phyloP scores from a whole-genome alignment of 805 yeast genomes.

The Zygotorulaspora sp. region DNA sequence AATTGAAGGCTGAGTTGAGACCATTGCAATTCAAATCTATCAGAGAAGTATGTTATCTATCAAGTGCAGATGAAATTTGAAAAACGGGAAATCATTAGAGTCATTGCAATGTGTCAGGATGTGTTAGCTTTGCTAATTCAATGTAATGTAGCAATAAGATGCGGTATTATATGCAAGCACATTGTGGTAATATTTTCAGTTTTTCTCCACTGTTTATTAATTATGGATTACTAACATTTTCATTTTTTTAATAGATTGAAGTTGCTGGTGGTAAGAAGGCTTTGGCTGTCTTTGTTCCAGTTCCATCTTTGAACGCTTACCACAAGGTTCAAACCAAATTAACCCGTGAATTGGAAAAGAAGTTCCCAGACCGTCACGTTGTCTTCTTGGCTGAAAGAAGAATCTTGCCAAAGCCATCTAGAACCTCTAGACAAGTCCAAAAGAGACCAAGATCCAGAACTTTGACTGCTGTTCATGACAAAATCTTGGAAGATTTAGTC shows the following conservation, averaged over 20 bases:
- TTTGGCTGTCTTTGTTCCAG: constrained; percentile 96
- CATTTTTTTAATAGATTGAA: constrained; percentile 52
- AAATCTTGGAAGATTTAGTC: constrained; percentile 96
- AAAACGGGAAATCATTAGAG: no score
- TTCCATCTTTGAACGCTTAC: constrained; percentile 85
- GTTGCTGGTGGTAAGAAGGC: constrained; percentile 99
- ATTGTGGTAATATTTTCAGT: no score
- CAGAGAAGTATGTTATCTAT: constrained; percentile 60
- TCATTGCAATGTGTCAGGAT: no score
- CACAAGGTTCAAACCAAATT: constrained; percentile 96
- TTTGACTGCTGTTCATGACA: constrained; percentile 97
- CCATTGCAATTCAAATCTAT: constrained; percentile 97
- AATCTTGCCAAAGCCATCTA: constrained; percentile 98
- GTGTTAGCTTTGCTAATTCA: no score
- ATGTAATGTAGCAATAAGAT: no score
- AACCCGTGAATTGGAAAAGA: constrained; percentile 99
- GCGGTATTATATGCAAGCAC: no score
- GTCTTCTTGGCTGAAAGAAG: constrained; percentile 99
- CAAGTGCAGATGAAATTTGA: background rate
- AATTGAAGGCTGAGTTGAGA: constrained; percentile 96
- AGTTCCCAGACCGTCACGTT: constrained; percentile 99
- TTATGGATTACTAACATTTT: constrained; percentile 20
- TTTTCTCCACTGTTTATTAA: no score
- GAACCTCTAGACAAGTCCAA: constrained; percentile 89
- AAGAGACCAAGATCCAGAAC: constrained; percentile 99